Conservation (phyloP, 2,329 filamentous ascomycete species). For the Aspergillus pseudoglaucus region DNA sequence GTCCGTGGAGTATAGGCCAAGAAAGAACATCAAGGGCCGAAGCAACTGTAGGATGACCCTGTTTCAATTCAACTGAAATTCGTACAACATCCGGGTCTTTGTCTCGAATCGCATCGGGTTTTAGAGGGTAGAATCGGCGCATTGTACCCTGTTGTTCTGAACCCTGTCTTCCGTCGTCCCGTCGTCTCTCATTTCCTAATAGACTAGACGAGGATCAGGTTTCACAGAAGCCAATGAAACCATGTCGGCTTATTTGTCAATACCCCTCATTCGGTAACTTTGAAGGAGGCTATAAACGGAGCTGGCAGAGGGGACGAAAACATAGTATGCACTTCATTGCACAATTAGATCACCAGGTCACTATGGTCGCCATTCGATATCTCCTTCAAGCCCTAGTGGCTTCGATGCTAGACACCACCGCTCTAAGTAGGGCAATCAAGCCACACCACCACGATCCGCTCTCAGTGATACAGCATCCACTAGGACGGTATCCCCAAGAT, state of each 20-base stretch:
- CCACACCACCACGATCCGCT: not conserved
- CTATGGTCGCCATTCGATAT: conserved; percentile 10
- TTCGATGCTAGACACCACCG: conserved; percentile 6
- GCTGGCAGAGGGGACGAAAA: not conserved
- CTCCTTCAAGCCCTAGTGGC: conserved; percentile 9
- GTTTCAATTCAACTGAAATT: not conserved
- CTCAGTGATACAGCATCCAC: not conserved
- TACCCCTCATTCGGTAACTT: not conserved
- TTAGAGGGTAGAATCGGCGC: too few species aligned
- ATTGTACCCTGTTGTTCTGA: too few species aligned
- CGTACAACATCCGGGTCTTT: not conserved
- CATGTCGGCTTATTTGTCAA: not conserved
- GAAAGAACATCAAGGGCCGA: not conserved
- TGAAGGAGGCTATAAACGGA: too few species aligned
- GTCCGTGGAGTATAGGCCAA: too few species aligned
- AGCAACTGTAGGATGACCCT: not conserved
- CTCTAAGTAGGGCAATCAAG: conserved; percentile 4
- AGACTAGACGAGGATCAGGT: not conserved
- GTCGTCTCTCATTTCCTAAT: too few species aligned
- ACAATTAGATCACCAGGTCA: not conserved
- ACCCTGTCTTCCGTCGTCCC: too few species aligned
- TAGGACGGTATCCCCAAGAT: conserved; percentile 10
- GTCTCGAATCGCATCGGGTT: not conserved
- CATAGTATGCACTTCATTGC: not conserved
- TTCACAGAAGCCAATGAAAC: not conserved